A percentile compares a stretch with the other conserved stretches of the same genome.
phyloP scores from a whole-genome alignment of 768 basidiomycete species.

The Pleurotus salmoneostramineus region DNA sequence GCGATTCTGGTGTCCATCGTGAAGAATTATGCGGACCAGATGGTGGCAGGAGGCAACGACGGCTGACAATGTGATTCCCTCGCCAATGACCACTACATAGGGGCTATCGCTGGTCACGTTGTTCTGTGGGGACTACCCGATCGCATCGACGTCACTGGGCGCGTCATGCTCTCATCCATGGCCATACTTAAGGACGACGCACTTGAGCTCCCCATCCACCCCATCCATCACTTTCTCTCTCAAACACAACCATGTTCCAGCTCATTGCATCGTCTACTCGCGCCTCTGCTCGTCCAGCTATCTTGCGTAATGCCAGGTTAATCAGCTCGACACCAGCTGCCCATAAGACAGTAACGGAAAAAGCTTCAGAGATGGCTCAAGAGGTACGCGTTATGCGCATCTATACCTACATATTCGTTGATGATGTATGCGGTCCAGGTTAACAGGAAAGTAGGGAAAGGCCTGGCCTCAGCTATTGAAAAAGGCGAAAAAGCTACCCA shows the following conservation, averaged over 20 bases:
- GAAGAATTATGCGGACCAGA: neutral
- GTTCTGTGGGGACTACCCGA: neutral
- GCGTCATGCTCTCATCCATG: neutral
- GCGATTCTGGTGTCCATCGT: neutral
- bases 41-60: neutral
- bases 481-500: constrained; percentile 38
- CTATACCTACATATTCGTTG: neutral
- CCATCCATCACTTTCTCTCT: neutral
- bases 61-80: neutral
- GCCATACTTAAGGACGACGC: neutral
- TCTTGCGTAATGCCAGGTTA: constrained; percentile 13
- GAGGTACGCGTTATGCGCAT: constrained; percentile 22
- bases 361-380: constrained; percentile 40
- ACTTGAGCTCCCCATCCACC: neutral
- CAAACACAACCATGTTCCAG: constrained; percentile 1
- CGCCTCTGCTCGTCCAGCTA: neutral
- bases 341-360: constrained; percentile 37
- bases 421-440: constrained; percentile 28
- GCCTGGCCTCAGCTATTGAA: constrained; percentile 43
- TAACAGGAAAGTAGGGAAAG: constrained; percentile 40
- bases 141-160: neutral
- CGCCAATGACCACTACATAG: neutral
- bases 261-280: neutral
- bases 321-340: constrained; percentile 32
- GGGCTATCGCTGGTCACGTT: neutral